phyloP scores from a whole-genome alignment of 441 rosid genomes.

The Pelargonium cotyledonis region DNA sequence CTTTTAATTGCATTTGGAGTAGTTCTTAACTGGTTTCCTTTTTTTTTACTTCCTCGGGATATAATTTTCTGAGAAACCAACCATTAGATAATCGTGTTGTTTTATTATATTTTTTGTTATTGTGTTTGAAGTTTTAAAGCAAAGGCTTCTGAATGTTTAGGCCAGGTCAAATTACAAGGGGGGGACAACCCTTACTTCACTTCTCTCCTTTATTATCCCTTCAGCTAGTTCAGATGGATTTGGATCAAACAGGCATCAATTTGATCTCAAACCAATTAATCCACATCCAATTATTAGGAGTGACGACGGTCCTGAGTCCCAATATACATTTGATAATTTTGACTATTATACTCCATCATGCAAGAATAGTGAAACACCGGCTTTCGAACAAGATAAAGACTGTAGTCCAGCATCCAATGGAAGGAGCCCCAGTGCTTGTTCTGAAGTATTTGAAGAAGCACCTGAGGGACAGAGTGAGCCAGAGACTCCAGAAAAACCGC shows the following conservation, averaged over 20 bases:
- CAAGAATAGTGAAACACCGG: conserved; percentile 21
- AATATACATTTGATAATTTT: conserved; percentile 24
- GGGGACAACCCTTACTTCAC: conserved; percentile 43
- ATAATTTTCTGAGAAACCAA: background rate
- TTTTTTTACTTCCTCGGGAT: background rate
- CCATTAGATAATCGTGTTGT: background rate
- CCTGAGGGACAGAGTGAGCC: conserved; percentile 26
- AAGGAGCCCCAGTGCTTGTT: conserved; percentile 33
- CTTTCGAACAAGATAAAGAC: conserved; percentile 20
- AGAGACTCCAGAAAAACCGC: background rate
- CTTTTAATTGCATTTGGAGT: background rate
- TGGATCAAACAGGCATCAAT: conserved; percentile 31
- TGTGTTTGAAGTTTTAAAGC: background rate
- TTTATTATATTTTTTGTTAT: background rate
- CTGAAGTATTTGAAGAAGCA: conserved; percentile 45
- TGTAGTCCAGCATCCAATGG: conserved; percentile 21
- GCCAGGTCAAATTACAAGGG: conserved; percentile 42
- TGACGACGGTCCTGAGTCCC: conserved; percentile 30
- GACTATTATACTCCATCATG: conserved; percentile 22
- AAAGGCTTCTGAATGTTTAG: conserved; percentile 47
- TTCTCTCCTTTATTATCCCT: conserved; percentile 43
- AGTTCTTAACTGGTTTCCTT: background rate
- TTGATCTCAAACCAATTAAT: conserved; percentile 26
- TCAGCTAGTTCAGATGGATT: conserved; percentile 32
- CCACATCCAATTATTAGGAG: conserved; percentile 32